A percentile compares a stretch with the other conserved stretches of the same genome.
These are phyloP conservation scores for Tritrichomonas musculus DNA, from an alignment of 208 protist genomes.

Conservation along the genomic window DNA sequence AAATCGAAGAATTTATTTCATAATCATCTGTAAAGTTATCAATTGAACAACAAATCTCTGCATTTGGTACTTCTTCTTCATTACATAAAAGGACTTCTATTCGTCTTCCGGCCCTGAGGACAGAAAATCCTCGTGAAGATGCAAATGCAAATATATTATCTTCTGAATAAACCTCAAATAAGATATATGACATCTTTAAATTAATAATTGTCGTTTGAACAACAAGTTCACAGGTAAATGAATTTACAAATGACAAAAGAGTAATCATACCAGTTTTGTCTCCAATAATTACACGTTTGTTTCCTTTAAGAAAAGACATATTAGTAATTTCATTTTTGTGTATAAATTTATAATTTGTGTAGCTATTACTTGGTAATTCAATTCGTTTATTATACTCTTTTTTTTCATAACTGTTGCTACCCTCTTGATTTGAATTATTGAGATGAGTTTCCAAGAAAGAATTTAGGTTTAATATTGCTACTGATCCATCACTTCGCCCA, in stretches of 20 bases:
- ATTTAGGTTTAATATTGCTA: no score
- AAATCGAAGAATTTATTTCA: no score
- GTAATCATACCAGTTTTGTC: background rate
- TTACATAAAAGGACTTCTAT: background rate
- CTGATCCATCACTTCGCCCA: no score
- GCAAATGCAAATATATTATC: background rate
- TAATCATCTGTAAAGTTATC: background rate
- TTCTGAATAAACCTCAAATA: background rate
- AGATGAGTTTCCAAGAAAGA: no score
- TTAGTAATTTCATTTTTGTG: background rate
- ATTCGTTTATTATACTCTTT: no score
- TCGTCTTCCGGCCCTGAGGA: background rate
- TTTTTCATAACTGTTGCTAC: no score
- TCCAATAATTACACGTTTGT: background rate
- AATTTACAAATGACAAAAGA: background rate
- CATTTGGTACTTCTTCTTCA: background rate
- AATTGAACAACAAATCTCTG: background rate
- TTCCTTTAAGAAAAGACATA: background rate
- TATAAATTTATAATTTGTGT: constrained; percentile 27
- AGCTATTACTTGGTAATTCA: no score
- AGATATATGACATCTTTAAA: background rate
- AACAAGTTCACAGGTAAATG: background rate
- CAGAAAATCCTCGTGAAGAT: background rate
- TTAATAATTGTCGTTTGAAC: constrained; percentile 6
- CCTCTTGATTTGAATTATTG: no score